Percentiles rank a stretch among this genome's conserved stretches.
Evolutionary conservation across 2,329 filamentous ascomycete genomes (phyloP).

Genomic region (Claviceps sp.): DNA sequence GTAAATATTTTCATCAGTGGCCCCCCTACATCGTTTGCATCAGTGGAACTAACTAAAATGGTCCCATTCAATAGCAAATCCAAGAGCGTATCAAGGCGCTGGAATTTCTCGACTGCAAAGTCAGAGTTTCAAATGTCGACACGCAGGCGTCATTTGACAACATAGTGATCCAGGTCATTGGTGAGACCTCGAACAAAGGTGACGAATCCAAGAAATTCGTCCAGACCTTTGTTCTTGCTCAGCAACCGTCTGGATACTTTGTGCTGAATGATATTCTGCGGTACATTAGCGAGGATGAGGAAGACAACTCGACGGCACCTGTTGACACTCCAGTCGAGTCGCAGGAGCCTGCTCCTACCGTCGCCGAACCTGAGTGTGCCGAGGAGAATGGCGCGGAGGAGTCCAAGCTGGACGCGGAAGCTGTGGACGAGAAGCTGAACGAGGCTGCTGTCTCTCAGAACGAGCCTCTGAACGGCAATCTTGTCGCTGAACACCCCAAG

Average conservation of each 20-base stretch:
- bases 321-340: constrained; percentile 18
- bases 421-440: constrained; percentile 23
- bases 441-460: constrained; percentile 15
- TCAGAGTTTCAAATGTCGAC: constrained; percentile 95
- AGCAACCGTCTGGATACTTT: constrained; percentile 94
- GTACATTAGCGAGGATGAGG: constrained; percentile 74
- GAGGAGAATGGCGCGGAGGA: constrained; percentile 39
- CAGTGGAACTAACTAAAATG: constrained; percentile 6
- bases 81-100: constrained; percentile 88
- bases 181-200: constrained; percentile 90
- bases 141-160: constrained; percentile 84
- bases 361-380: constrained; percentile 16
- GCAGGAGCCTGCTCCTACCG: constrained; percentile 16
- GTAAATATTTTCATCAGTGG: constrained; percentile 29
- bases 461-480: constrained; percentile 1
- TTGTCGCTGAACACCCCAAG: constrained; percentile 18
- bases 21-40: neutral
- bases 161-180: constrained; percentile 96
- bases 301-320: constrained; percentile 43
- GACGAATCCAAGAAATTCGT: constrained; percentile 90
- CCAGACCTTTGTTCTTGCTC: constrained; percentile 92
- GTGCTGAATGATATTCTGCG: constrained; percentile 97
- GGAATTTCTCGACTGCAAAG: constrained; percentile 95
- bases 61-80: constrained; percentile 52
- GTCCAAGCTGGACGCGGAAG: constrained; percentile 18